Evolutionary conservation across 805 yeast species (phyloP).

Genomic region (Yarrowia osloensis): DNA sequence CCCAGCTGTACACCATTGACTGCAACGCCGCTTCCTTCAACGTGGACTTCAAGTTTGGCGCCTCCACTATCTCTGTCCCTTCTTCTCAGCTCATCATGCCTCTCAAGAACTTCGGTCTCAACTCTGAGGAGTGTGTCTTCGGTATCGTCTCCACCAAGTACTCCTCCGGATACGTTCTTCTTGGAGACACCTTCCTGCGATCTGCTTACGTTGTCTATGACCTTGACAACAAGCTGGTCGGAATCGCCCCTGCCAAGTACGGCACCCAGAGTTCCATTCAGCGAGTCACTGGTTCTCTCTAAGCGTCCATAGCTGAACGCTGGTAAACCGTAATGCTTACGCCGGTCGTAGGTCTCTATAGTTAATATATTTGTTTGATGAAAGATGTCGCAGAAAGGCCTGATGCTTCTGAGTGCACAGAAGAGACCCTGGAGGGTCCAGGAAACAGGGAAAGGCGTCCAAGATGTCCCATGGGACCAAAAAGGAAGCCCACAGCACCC

Average conservation of each 20-base stretch:
- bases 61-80: constrained; percentile 67
- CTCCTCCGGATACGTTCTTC: constrained; percentile 40
- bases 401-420: background rate
- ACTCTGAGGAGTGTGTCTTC: constrained; percentile 34
- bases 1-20: constrained; percentile 9
- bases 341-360: background rate
- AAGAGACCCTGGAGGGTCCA: too few relatives aligned
- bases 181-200: constrained; percentile 63
- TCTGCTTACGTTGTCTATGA: constrained; percentile 67
- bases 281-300: constrained; percentile 6
- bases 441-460: background rate
- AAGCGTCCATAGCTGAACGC: too few relatives aligned
- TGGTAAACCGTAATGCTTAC: too few relatives aligned
- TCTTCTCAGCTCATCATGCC: constrained; percentile 62
- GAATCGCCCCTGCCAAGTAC: constrained; percentile 53
- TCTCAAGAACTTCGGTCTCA: constrained; percentile 32
- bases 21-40: background rate
- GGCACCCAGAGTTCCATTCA: constrained; percentile 22
- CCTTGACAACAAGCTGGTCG: constrained; percentile 56
- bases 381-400: background rate
- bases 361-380: background rate
- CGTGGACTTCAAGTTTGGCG: constrained; percentile 5
- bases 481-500: background rate
- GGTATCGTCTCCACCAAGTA: constrained; percentile 40
- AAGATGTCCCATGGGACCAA: background rate